Evolutionary conservation across 352 stramenopile species (phyloP), one percentile per base, ranked within the genome.

Genomic region (Globisporangium spiculum): DNA sequence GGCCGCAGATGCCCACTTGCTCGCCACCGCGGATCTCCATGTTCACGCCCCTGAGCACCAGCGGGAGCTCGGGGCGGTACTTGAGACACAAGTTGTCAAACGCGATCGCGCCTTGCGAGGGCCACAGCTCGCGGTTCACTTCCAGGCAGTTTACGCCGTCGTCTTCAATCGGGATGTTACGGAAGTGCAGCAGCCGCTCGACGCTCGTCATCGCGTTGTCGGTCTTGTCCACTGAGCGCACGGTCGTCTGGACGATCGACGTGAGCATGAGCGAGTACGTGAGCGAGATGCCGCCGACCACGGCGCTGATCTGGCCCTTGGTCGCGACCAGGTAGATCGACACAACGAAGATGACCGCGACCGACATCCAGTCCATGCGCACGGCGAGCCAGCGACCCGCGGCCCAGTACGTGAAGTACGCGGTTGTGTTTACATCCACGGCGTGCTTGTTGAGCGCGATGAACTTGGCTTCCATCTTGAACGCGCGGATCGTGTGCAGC

Each of bases 381-480:
- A 99, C 82, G 8, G 91, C 96, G 1, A 99, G 78, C 96, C 97
- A 99, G 54, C 96, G 96, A 54, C 76, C 74, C 27, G 76, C 76
- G 14, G 72, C 66, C 68, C 76, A 88, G 64, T 81, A 85, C 22
- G 71, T 75, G 60, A 83, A 88, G 64, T 88, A 87, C 52, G 61
- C 72, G 8, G 72, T 70, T 16, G 79, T 75, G 63, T 88, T 88
- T 26, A 75, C 59, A 30, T 85, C 76, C 3, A 88, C 77, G 1
- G 65, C 74, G 0, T 27, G 26, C 56, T 82, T 81, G 71, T 83
- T 84, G 22, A 87, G 67, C 24, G 69, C 26, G 7, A 68, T 41
- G 54, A 86, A 84, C 22, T 26, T 60, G 4, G 60, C 2, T 26
- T 78, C 68, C 75, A 81, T 80, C 16, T 70, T 70, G 48, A 78